Conservation (phyloP, 768 basidiomycete species). For the Mycena filopes region DNA sequence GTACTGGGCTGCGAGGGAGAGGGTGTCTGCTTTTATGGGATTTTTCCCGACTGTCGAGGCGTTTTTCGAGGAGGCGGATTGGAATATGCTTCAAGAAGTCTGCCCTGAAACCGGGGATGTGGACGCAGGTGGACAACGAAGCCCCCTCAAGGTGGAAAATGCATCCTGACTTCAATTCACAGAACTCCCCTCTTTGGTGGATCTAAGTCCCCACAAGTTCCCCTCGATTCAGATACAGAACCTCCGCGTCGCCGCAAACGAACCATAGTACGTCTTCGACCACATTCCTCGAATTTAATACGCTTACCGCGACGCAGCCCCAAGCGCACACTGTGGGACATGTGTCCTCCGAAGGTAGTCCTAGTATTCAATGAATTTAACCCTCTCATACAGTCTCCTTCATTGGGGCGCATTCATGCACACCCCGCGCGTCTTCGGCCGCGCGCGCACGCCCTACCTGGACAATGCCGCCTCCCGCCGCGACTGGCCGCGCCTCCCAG, state of each 20-base stretch:
- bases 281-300: not conserved
- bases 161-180: not conserved
- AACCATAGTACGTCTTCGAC: not conserved
- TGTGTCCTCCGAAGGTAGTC: constrained; percentile 14
- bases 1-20: not conserved
- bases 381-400: not conserved
- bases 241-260: not conserved
- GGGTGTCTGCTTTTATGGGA: not conserved
- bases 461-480: too few relatives aligned
- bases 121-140: not conserved
- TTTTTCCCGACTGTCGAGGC: constrained; percentile 11
- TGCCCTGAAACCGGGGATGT: not conserved
- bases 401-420: constrained; percentile 4
- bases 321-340: constrained; percentile 8
- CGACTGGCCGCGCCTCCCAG: constrained; percentile 4
- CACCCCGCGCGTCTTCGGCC: not conserved
- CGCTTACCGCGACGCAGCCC: not conserved
- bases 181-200: not conserved
- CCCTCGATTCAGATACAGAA: not conserved
- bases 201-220: constrained; percentile 6
- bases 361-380: not conserved
- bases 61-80: constrained; percentile 19
- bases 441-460: not conserved
- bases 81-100: constrained; percentile 3
- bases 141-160: not conserved